A percentile compares a stretch with the other conserved stretches of the same genome.
These are phyloP conservation scores for Diaporthe citriasiana DNA, from an alignment of 2,329 filamentous ascomycete species.

Conservation along the genomic window DNA sequence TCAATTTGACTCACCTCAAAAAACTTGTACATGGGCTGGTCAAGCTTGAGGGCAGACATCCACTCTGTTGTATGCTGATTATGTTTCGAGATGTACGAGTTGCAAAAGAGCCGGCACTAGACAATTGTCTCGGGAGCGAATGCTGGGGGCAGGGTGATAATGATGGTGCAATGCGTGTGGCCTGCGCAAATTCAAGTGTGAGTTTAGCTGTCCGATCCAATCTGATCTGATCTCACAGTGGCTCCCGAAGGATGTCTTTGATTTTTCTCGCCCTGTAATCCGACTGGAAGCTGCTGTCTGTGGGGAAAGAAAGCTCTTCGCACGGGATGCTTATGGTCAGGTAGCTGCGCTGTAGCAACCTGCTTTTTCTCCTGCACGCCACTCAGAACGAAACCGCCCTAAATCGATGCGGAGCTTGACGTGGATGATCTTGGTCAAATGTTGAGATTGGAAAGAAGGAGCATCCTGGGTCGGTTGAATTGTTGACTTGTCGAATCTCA, in stretches of 20 bases:
- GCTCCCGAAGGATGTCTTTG: conserved; percentile 40
- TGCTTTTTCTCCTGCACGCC: conserved; percentile 38
- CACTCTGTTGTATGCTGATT: conserved; percentile 57
- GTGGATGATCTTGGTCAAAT: conserved; percentile 19
- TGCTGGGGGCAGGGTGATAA: conserved; percentile 21
- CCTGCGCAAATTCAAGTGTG: conserved; percentile 45
- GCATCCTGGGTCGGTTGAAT: conserved; percentile 8
- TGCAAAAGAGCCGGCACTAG: conserved; percentile 49
- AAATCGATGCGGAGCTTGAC: conserved; percentile 27
- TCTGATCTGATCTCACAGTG: conserved; percentile 37
- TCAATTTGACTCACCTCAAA: conserved; percentile 66
- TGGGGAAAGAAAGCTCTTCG: conserved; percentile 20
- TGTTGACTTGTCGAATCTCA: conserved; percentile 27
- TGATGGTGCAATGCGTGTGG: conserved; percentile 6
- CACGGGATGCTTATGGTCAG: conserved; percentile 35
- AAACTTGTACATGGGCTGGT: conserved; percentile 69
- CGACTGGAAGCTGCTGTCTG: conserved; percentile 36
- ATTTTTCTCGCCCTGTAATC: conserved; percentile 36
- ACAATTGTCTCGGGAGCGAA: conserved; percentile 54
- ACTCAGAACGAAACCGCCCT: conserved; percentile 29
- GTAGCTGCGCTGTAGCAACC: conserved; percentile 38
- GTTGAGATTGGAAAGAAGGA: conserved; percentile 18
- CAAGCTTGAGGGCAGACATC: conserved; percentile 72
- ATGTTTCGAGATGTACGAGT: conserved; percentile 23
- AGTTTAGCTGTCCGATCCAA: conserved; percentile 38